phyloP scores from a whole-genome alignment of 257 asterid genomes.

The Catharanthus roseus region DNA sequence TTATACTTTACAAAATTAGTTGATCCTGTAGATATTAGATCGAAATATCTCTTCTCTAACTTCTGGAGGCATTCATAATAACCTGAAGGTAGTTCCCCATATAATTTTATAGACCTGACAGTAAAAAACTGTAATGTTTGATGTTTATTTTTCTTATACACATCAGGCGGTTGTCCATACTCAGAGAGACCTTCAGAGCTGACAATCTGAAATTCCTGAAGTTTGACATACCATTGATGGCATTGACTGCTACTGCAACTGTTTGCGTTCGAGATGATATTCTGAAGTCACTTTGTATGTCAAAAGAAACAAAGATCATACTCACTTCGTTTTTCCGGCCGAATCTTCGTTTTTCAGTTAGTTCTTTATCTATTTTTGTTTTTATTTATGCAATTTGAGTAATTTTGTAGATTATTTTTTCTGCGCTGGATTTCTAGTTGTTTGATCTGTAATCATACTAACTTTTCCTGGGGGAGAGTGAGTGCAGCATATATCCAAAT shows the following conservation, averaged over 20 bases:
- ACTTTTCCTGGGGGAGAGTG: neutral
- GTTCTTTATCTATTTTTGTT: slow-evolving; percentile 5
- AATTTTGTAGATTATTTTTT: neutral
- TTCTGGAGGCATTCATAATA: neutral
- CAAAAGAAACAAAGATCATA: slow-evolving; percentile 42
- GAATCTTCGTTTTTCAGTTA: slow-evolving; percentile 66
- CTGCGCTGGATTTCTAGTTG: neutral
- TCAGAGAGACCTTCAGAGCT: slow-evolving; percentile 59
- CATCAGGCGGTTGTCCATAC: slow-evolving; percentile 53
- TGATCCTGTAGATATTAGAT: neutral
- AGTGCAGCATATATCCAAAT: neutral
- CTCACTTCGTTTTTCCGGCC: slow-evolving; percentile 72
- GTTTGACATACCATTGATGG: slow-evolving; percentile 74
- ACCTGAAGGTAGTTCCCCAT: neutral
- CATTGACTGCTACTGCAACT: slow-evolving; percentile 81
- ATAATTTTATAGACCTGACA: neutral
- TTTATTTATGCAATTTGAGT: slow-evolving; percentile 7
- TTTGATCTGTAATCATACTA: neutral
- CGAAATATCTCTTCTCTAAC: neutral
- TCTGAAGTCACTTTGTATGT: slow-evolving; percentile 65
- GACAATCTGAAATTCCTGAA: slow-evolving; percentile 48
- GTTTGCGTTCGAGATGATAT: slow-evolving; percentile 62
- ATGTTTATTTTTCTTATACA: slow-evolving; percentile 14
- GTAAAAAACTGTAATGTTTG: slow-evolving; percentile 8
- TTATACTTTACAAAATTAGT: neutral